phyloP scores from a whole-genome alignment of 495 filamentous ascomycete genomes.

The Jackrogersella minutella region DNA sequence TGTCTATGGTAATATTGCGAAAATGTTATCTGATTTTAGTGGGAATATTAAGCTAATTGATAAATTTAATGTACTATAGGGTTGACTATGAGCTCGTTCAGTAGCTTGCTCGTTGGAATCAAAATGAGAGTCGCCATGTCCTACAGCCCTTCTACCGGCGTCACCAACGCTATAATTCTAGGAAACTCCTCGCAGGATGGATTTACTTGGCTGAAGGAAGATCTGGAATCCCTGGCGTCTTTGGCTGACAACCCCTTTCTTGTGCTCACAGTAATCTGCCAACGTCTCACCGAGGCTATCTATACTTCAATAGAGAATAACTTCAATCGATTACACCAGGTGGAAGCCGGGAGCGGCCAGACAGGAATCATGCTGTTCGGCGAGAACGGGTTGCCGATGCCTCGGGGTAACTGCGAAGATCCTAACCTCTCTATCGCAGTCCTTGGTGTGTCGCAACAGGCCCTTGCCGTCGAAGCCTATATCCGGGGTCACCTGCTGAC shows the following conservation, averaged over 20 bases:
- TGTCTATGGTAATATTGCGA: not conserved
- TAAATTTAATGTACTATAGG: not conserved
- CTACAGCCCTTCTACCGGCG: constrained; percentile 11
- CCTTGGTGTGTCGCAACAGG: constrained; percentile 14
- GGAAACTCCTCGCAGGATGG: constrained; percentile 8
- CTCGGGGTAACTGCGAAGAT: constrained; percentile 20
- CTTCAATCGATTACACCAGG: constrained; percentile 14
- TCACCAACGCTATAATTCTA: constrained; percentile 2
- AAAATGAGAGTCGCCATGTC: constrained; percentile 16
- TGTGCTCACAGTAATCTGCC: constrained; percentile 2
- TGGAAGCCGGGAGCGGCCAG: constrained; percentile 20
- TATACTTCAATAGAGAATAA: constrained; percentile 1
- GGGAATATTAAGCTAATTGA: not conserved
- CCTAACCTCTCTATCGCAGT: constrained; percentile 9
- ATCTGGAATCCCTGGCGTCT: constrained; percentile 3
- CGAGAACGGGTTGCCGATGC: constrained; percentile 15
- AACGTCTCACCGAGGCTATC: constrained; percentile 22
- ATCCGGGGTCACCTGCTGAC: constrained; percentile 6
- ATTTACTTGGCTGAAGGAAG: constrained; percentile 12
- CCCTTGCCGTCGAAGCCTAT: constrained; percentile 19
- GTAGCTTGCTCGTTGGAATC: constrained; percentile 12
- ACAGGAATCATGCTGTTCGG: constrained; percentile 22
- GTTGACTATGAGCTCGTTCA: constrained; percentile 11
- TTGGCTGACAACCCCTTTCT: constrained; percentile 26
- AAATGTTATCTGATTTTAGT: not conserved